Base-by-base conservation (phyloP, 495 filamentous ascomycete species). In the Penicillium odoratum region DNA sequence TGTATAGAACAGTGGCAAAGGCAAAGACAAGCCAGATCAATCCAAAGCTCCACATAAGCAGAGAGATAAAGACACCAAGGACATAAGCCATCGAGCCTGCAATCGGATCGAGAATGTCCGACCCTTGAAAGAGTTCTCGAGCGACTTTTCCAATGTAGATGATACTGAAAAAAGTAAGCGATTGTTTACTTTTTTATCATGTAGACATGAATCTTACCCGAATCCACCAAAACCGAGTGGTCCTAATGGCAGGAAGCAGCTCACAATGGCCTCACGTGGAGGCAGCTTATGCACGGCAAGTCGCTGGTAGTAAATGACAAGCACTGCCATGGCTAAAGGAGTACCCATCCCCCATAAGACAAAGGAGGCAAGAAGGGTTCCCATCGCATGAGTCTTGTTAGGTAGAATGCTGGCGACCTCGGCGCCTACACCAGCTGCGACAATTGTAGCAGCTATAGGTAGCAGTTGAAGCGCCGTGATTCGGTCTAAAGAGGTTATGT, bases 11-110 rank as follows among this genome's bases (percentile, higher is more conserved):
- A 0, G 70, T 74, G 1, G 69, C 72, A 0, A 81, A 43, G 0
- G 79, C 79, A 56, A 81, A 77, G 18, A 79, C 69, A 21, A 81
- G 67, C 78, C 79, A 82, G 15, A 77, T 70, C 9, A 81, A 51
- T 0, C 75, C 77, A 49, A 81, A 81, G n/a, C 70, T 71, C 77
- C 78, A 82, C 66, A 82, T 65, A 13, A 79, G 59, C 9, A 81
- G 64, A 0, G 69, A 76, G 9, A 78, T 58, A 34, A 72, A 56
- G 15, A 76, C 61, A 1, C 78, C 79, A 2, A 75, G 34, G 11
- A 75, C 64, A 58, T 78, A 81, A 8, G 73, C 62, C 38, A 78
- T 62, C 1, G 71, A 55, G 8, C 76, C 79, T 1, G 72, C 69
- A 18, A 65, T 49, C 44, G 63, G 67, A 49, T 66, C 58, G 51